Evolutionary conservation across 805 yeast genomes (phyloP).

Genomic region (Schizosaccharomyces osmophilus): DNA sequence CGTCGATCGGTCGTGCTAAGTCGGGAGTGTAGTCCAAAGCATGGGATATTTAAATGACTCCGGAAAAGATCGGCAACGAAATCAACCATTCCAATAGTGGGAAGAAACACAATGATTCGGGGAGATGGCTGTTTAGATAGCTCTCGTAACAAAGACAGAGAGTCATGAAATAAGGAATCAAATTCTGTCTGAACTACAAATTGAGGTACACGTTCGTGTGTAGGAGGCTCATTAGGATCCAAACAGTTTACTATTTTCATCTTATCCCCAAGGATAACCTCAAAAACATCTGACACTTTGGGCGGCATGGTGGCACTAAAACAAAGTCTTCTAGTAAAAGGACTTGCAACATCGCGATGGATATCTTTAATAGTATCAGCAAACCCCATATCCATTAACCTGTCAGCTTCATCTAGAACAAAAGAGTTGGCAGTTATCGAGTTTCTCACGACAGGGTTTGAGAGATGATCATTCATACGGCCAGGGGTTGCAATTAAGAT

Average conservation of each 20-base stretch:
- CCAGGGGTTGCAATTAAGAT: conserved; percentile 94
- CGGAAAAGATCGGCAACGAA: conserved; percentile 66
- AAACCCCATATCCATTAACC: conserved; percentile 83
- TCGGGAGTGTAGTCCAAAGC: conserved; percentile 65
- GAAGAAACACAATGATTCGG: conserved; percentile 60
- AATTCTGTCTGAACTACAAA: not conserved
- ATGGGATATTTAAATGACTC: conserved; percentile 26
- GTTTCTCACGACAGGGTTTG: conserved; percentile 56
- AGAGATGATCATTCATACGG: conserved; percentile 78
- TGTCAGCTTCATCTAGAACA: conserved; percentile 91
- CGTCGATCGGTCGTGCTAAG: conserved; percentile 74
- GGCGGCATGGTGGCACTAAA: conserved; percentile 87
- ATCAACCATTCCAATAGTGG: conserved; percentile 79
- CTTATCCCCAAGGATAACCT: conserved; percentile 13
- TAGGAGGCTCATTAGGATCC: not conserved
- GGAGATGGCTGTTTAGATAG: conserved; percentile 61
- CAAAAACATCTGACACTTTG: conserved; percentile 55
- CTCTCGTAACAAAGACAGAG: conserved; percentile 61
- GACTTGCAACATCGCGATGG: conserved; percentile 17
- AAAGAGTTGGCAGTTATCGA: conserved; percentile 56
- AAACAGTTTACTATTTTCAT: not conserved
- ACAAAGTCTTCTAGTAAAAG: conserved; percentile 8
- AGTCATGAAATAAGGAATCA: conserved; percentile 36
- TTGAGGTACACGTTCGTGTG: conserved; percentile 1
- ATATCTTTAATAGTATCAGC: conserved; percentile 80